Base-by-base conservation (phyloP, 164 flowering plant genomes). In the Umbellularia californica region DNA sequence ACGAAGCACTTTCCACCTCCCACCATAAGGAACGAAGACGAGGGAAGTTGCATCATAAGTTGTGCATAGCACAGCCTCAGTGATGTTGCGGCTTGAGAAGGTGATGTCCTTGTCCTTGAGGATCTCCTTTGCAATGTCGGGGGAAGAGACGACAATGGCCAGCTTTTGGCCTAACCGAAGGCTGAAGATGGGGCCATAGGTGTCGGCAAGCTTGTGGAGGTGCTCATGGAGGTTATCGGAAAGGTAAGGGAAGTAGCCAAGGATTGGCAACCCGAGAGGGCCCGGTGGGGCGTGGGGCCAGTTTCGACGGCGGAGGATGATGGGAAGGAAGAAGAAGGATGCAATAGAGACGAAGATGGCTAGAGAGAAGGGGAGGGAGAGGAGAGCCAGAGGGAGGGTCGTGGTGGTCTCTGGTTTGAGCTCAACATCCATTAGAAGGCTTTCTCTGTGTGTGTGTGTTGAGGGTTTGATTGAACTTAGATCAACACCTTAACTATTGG, bases 11-110 rank as follows among this genome's bases (percentile, higher is more conserved):
- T 77, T 62, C 82, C 82, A 82, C 23, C 81, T 62, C 1, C 79
- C 67, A 3, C 85, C 78, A 19, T 82, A 82, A 0, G 85, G 82
- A 10, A 73, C 82, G 35, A 79, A 82, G 13, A 78, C 82, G 1
- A 80, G 69, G 7, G 82, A 73, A 6, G 81, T 80, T 4, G 77
- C 81, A 51, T 73, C 79, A 22, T 80, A 82, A 9, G 82, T 70
- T 2, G 77, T 73, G 30, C 72, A 69, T 0, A 79, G 78, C n/a
- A 77, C 77, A 20, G 82, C 84, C 72, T 79, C 82, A 11, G 80
- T 82, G 63, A 79, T 77, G 6, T 80, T 74, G 23, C 84, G 79
- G 80, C 84, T 82, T 2, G 84, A 82, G 71, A 82, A 74, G 58
- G 75, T 52, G 2, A 60, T 20, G 47, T 82, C 84, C 35, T 82